A percentile compares a stretch with the other conserved stretches of the same genome.
Conservation (phyloP, 2,329 filamentous ascomycete genomes). For the Cercospora sp. region DNA sequence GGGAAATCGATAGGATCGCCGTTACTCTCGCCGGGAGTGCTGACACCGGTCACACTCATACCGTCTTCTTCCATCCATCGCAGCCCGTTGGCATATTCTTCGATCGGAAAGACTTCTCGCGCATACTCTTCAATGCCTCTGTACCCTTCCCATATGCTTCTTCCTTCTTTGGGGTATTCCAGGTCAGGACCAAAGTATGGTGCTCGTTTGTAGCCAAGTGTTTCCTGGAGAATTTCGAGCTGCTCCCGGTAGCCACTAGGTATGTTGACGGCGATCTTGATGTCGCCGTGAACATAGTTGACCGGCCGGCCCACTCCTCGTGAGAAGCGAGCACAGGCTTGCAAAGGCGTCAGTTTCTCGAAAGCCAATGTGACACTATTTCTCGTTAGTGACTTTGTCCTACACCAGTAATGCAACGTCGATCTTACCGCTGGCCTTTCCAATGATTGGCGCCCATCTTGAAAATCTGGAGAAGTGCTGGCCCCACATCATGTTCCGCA, state of each 20-base stretch:
- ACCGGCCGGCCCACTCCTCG: conserved; percentile 76
- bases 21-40: conserved; percentile 26
- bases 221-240: conserved; percentile 64
- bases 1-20: conserved; percentile 23
- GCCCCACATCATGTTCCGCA: conserved; percentile 92
- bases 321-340: conserved; percentile 79
- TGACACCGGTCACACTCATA: conserved; percentile 16
- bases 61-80: conserved; percentile 77
- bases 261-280: conserved; percentile 82
- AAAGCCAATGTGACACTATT: conserved; percentile 82
- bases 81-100: conserved; percentile 90
- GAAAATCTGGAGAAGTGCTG: conserved; percentile 88
- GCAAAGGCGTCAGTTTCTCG: conserved; percentile 78
- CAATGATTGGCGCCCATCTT: conserved; percentile 88
- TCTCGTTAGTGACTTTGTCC: background rate
- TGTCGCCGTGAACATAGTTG: conserved; percentile 72
- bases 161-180: conserved; percentile 67
- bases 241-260: conserved; percentile 87
- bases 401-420: background rate
- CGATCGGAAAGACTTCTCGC: conserved; percentile 86
- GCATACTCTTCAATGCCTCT: conserved; percentile 92
- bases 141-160: conserved; percentile 87
- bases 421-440: conserved; percentile 66
- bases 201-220: conserved; percentile 59
- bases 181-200: conserved; percentile 64